Evolutionary conservation across 768 basidiomycete species (phyloP).

Genomic region (Daedalea quercina): DNA sequence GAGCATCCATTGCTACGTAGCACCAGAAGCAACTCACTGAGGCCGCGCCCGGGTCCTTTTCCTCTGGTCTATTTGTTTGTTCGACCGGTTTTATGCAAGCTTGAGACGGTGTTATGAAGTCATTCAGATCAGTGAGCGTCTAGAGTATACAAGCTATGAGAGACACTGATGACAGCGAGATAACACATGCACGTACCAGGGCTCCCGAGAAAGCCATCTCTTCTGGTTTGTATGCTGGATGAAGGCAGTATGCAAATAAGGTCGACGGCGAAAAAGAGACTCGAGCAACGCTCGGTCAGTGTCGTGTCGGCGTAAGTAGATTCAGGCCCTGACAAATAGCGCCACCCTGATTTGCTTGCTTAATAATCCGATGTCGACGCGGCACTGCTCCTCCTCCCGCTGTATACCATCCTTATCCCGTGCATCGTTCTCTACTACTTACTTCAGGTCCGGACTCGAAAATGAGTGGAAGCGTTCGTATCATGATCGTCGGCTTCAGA

Average conservation of each 20-base stretch:
- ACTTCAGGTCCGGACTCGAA: too few species aligned
- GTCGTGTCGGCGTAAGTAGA: too few species aligned
- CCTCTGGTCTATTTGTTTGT: constrained; percentile 39
- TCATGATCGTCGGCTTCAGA: too few species aligned
- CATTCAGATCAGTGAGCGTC: constrained; percentile 93
- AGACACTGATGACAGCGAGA: neutral
- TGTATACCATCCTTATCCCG: neutral
- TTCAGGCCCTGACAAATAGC: neutral
- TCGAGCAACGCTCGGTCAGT: too few species aligned
- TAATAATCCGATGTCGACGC: too few species aligned
- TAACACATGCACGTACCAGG: constrained; percentile 42
- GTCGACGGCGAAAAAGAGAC: neutral
- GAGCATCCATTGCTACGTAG: constrained; percentile 25
- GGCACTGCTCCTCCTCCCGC: neutral
- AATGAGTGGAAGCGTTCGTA: too few species aligned
- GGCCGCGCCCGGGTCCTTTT: constrained; percentile 34
- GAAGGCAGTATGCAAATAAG: neutral
- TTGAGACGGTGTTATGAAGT: constrained; percentile 94
- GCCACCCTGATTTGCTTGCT: neutral
- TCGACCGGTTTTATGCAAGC: constrained; percentile 96
- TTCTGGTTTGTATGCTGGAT: neutral
- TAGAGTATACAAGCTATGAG: constrained; percentile 21
- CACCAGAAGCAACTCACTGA: constrained; percentile 25
- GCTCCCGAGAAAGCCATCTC: constrained; percentile 85
- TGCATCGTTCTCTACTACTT: too few species aligned